A percentile compares a stretch with the other conserved stretches of the same genome.
phyloP scores from a whole-genome alignment of 441 rosid genomes.

The Macaranga tanarius region DNA sequence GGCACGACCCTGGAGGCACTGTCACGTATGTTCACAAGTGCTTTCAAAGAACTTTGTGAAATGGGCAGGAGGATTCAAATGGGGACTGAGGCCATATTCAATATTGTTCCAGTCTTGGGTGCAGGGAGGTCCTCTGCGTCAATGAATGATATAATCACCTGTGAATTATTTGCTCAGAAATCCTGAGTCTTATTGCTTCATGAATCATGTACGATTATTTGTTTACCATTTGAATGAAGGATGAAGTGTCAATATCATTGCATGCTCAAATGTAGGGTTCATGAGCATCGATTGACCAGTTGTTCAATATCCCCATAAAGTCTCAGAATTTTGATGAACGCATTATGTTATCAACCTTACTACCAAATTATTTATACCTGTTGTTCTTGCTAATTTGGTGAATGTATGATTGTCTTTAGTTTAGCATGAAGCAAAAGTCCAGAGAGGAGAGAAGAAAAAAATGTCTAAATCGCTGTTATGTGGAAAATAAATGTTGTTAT shows the following conservation, averaged over 20 bases:
- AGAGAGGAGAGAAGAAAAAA: too few species aligned
- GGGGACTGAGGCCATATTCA: slow-evolving; percentile 44
- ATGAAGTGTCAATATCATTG: background rate
- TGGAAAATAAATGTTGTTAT: background rate
- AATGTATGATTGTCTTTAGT: too few species aligned
- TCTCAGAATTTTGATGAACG: too few species aligned
- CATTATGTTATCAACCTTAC: too few species aligned
- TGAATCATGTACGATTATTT: background rate
- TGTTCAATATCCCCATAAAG: background rate
- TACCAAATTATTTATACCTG: too few species aligned
- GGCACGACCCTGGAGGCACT: slow-evolving; percentile 38
- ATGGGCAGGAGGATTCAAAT: slow-evolving; percentile 25
- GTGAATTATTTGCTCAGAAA: slow-evolving; percentile 59
- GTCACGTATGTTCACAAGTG: slow-evolving; percentile 35
- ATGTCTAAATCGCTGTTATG: background rate
- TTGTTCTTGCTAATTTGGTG: too few species aligned
- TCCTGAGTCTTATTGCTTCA: slow-evolving; percentile 31
- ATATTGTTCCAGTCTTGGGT: slow-evolving; percentile 66
- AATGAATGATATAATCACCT: slow-evolving; percentile 59
- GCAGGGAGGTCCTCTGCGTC: slow-evolving; percentile 53
- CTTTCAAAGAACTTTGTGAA: slow-evolving; percentile 50
- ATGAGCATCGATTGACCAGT: background rate
- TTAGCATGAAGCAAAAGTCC: too few species aligned
- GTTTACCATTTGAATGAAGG: background rate
- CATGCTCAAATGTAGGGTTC: background rate